Percentiles rank a stretch among this genome's conserved stretches.
phyloP scores from a whole-genome alignment of 768 basidiomycete genomes.

The Suillus subaureus region DNA sequence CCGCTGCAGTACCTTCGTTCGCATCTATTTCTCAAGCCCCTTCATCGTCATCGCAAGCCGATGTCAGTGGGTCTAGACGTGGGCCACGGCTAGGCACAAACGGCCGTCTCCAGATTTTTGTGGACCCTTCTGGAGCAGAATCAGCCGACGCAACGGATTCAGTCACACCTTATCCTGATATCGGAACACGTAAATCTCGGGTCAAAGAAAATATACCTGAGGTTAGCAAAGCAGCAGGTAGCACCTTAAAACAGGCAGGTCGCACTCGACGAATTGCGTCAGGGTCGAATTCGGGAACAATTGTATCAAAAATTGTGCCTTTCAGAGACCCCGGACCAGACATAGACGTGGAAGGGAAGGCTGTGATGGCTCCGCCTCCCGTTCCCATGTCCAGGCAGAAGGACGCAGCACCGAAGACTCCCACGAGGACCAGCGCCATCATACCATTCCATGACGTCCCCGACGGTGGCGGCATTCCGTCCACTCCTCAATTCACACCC shows the following conservation, averaged over 20 bases:
- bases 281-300: conserved; percentile 31
- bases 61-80: conserved; percentile 32
- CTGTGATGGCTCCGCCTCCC: conserved; percentile 39
- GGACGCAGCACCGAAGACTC: conserved; percentile 35
- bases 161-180: conserved; percentile 62
- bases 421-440: conserved; percentile 35
- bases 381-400: conserved; percentile 32
- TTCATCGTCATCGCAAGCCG: conserved; percentile 23
- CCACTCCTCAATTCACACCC: conserved; percentile 65
- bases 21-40: conserved; percentile 19
- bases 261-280: conserved; percentile 55
- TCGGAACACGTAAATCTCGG: conserved; percentile 77
- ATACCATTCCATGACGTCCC: conserved; percentile 43
- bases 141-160: conserved; percentile 45
- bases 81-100: conserved; percentile 48
- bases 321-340: conserved; percentile 63
- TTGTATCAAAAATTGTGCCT: conserved; percentile 58
- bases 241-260: conserved; percentile 66
- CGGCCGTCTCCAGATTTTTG: conserved; percentile 65
- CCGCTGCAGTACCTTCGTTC: conserved; percentile 35
- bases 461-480: conserved; percentile 34
- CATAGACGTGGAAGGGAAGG: conserved; percentile 27
- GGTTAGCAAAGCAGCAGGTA: conserved; percentile 66
- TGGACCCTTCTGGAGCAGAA: conserved; percentile 64
- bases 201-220: conserved; percentile 80